Evolutionary conservation across 192 early-diverging fungal species (phyloP).

Genomic region (Gryganskiella cystojenkinii): DNA sequence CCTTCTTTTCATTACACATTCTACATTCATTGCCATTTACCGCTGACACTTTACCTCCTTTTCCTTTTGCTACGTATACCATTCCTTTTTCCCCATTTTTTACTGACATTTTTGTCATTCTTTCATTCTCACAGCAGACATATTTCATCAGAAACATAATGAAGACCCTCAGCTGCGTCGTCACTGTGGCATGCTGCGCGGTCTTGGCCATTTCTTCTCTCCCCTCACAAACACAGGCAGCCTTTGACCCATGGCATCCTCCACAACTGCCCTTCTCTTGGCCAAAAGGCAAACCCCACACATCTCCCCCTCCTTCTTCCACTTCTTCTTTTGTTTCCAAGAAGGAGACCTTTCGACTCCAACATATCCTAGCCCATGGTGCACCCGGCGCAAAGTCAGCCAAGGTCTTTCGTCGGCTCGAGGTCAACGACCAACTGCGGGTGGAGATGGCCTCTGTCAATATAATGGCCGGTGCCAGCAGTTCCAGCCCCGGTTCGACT

Average conservation of each 20-base stretch:
- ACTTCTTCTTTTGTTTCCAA: background rate
- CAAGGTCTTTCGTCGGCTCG: conserved; percentile 24
- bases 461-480: background rate
- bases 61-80: background rate
- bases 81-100: background rate
- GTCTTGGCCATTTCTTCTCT: too few species aligned
- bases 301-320: background rate
- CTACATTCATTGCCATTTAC: too few species aligned
- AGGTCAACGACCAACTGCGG: conserved; percentile 10
- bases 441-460: conserved; percentile 12
- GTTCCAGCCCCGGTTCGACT: conserved; percentile 11
- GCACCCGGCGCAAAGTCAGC: conserved; percentile 16
- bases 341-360: conserved; percentile 14
- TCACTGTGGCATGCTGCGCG: too few species aligned
- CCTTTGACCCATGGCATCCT: too few species aligned
- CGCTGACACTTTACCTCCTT: too few species aligned
- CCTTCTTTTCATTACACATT: too few species aligned
- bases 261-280: too few species aligned
- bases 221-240: too few species aligned
- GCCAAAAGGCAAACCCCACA: too few species aligned
- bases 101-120: background rate
- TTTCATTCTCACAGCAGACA: background rate
- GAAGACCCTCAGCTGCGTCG: too few species aligned
- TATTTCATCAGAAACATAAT: too few species aligned
- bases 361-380: conserved; percentile 31